These are phyloP conservation scores for Rosa chinensis DNA, from an alignment of 306 rosid genomes.

Conservation along the genomic window DNA sequence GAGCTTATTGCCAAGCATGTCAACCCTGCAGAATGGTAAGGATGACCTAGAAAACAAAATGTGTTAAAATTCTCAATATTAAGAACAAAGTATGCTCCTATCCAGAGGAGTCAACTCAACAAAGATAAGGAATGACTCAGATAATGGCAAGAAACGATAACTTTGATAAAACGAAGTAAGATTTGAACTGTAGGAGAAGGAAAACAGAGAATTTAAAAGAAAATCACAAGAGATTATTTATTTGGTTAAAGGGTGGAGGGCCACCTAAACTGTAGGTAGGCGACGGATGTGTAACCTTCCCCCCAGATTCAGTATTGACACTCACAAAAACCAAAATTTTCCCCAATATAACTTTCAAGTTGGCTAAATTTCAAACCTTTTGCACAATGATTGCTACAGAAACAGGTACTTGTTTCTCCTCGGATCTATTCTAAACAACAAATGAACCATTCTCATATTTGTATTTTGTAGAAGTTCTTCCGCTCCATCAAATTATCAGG, in stretches of 20 bases:
- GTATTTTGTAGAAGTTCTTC: neutral
- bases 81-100: neutral
- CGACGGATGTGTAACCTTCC: neutral
- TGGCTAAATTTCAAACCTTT: neutral
- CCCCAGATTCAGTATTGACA: neutral
- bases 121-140: neutral
- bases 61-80: slow-evolving; percentile 2
- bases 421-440: neutral
- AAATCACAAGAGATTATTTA: neutral
- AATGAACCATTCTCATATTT: neutral
- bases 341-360: neutral
- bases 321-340: neutral
- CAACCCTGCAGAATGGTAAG: slow-evolving; percentile 72
- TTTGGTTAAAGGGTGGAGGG: neutral
- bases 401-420: neutral
- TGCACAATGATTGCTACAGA: neutral
- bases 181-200: neutral
- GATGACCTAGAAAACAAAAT: slow-evolving; percentile 62
- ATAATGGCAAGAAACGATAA: neutral
- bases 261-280: no score
- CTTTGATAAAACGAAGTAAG: neutral
- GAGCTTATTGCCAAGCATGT: slow-evolving; percentile 80
- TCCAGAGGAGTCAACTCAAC: neutral
- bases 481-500: neutral
- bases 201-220: neutral